Percentiles rank a stretch among this genome's conserved stretches.
These are phyloP conservation scores for Hanseniaspora osmophila DNA, from an alignment of 805 yeast species.

Conservation along the genomic window DNA sequence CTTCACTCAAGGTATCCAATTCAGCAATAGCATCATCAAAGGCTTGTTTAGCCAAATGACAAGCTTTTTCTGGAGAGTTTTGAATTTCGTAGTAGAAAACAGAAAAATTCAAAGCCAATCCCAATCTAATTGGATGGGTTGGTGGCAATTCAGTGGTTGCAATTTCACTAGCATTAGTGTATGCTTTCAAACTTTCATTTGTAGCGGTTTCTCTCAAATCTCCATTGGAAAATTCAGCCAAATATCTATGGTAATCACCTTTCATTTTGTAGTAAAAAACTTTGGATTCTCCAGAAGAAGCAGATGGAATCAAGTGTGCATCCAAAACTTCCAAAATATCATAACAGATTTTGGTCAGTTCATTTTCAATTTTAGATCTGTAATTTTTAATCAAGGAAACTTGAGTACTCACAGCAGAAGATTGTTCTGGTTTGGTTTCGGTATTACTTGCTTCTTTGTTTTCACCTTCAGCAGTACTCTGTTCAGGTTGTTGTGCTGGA, in stretches of 20 bases:
- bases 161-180: constrained; percentile 89
- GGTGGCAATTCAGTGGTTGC: constrained; percentile 96
- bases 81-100: constrained; percentile 96
- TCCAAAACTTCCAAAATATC: constrained; percentile 82
- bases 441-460: background rate
- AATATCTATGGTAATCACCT: constrained; percentile 98
- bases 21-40: constrained; percentile 98
- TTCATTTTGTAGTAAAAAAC: constrained; percentile 98
- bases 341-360: constrained; percentile 84
- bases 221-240: constrained; percentile 88
- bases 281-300: constrained; percentile 93
- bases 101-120: constrained; percentile 93
- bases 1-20: constrained; percentile 93
- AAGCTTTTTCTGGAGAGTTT: constrained; percentile 96
- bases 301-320: constrained; percentile 82
- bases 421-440: constrained; percentile 4
- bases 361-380: constrained; percentile 87
- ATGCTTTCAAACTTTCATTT: constrained; percentile 82
- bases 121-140: constrained; percentile 96
- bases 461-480: background rate
- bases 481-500: background rate
- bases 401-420: constrained; percentile 44
- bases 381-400: constrained; percentile 82
- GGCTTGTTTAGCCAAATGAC: constrained; percentile 97
- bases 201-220: constrained; percentile 91